Conservation (phyloP, 345 rosid species). For the Combretum micranthum region DNA sequence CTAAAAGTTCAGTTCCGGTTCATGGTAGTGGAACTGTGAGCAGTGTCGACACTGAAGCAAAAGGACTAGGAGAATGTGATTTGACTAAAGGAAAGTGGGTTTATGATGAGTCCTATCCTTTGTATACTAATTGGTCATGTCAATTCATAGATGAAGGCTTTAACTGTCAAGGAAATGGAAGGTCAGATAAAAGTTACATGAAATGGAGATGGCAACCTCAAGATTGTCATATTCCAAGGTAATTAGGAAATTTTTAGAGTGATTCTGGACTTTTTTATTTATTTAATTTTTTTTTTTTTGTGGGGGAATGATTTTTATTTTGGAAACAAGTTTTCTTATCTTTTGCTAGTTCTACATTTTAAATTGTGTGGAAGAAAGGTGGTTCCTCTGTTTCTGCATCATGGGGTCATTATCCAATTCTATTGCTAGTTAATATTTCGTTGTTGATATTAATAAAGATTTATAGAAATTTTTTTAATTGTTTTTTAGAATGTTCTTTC, state of each 20-base stretch:
- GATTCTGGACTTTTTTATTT: not conserved
- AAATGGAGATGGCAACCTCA: slow-evolving; percentile 86
- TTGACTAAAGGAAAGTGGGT: slow-evolving; percentile 77
- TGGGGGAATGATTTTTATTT: too few relatives aligned
- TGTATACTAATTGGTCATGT: slow-evolving; percentile 69
- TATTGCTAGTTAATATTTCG: too few relatives aligned
- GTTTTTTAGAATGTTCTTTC: slow-evolving; percentile 1
- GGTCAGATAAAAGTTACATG: slow-evolving; percentile 54
- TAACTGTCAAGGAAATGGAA: slow-evolving; percentile 72
- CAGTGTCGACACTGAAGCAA: slow-evolving; percentile 9
- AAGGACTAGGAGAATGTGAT: slow-evolving; percentile 42
- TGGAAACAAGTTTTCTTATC: too few relatives aligned
- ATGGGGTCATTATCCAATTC: too few relatives aligned
- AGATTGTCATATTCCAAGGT: slow-evolving; percentile 87
- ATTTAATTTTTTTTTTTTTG: not conserved
- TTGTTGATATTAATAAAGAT: too few relatives aligned
- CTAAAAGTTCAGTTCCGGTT: slow-evolving; percentile 5
- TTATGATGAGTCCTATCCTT: slow-evolving; percentile 60
- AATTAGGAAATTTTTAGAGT: not conserved
- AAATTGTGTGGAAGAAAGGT: too few relatives aligned
- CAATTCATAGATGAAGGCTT: slow-evolving; percentile 94
- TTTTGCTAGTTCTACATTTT: not conserved
- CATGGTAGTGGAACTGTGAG: slow-evolving; percentile 2
- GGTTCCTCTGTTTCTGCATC: too few relatives aligned
- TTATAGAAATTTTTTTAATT: not conserved